Base-by-base conservation (phyloP, 345 rosid genomes). In the Sisymbrium irio region DNA sequence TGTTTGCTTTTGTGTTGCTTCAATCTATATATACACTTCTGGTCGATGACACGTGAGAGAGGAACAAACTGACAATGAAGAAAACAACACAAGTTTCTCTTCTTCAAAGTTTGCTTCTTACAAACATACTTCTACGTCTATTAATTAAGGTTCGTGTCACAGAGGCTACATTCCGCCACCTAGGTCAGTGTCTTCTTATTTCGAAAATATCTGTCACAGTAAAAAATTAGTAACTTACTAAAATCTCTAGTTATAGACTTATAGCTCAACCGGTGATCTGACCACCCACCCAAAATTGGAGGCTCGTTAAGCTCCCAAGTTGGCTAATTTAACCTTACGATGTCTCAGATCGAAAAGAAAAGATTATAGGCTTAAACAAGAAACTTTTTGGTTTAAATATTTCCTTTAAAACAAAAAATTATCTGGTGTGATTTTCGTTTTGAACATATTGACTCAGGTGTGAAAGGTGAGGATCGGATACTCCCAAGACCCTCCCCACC, bases 51-150 rank as follows among this genome's bases (percentile, higher is more conserved):
- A 57, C 0, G 0, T 57, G 11, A 56, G 65, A 56, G 64, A 69
- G 17, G 28, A 69, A 19, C 45, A 58, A 44, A 44, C 32, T 14
- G 11, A 57, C 10, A 69, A 69, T 56, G 73, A 69, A 42, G 64
- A 30, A 58, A 58, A 35, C 33, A 65, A 47, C 13, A 49, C 4
- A 65, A 49, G 19, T 51, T 32, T 56, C 20, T 56, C 10, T 56
- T 40, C 39, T 69, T 42, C 33, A 56, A 69, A 33, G 44, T 56
- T 56, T 69, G 64, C 6, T 69, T 33, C 55, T 41, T 44, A 12
- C 22, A 35, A 7, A 35, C 2, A 35, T 2, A 33, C 64, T 56
- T 69, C 4, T 69, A 18, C 44, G 15, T 22, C 22, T 69, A 30
- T 33, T 27, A 3, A 56, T 44, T 56, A 33, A 56, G 7, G 35